Evolutionary conservation across 495 filamentous ascomycete genomes (phyloP).

Genomic region (Neurospora sp.): DNA sequence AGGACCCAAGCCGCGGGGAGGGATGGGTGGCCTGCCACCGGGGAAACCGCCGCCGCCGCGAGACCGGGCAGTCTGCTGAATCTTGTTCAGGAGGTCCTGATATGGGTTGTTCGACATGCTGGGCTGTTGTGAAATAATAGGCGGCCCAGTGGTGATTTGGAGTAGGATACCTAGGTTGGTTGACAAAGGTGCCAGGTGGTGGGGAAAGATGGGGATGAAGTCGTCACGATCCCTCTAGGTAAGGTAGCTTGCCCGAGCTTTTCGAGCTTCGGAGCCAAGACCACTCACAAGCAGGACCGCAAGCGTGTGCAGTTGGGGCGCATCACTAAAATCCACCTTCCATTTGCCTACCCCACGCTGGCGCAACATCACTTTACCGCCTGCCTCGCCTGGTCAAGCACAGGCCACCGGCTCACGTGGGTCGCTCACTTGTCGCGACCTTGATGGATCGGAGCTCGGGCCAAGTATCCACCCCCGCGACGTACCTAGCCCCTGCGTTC

Average conservation of each 20-base stretch:
- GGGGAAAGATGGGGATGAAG: not conserved
- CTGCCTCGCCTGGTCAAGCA: not conserved
- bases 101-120: conserved; percentile 41
- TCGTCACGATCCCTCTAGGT: not conserved
- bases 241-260: not conserved
- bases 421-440: not conserved
- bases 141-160: conserved; percentile 6
- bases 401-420: not conserved
- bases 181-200: not conserved
- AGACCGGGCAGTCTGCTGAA: conserved; percentile 18
- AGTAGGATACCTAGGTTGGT: not conserved
- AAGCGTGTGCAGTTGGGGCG: not conserved
- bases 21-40: conserved; percentile 24
- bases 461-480: not conserved
- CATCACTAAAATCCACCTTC: not conserved
- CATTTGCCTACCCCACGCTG: not conserved
- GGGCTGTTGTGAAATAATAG: conserved; percentile 3
- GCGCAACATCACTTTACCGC: not conserved
- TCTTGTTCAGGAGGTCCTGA: conserved; percentile 29
- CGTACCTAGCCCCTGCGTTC: not conserved
- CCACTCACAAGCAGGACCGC: not conserved
- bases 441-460: not conserved
- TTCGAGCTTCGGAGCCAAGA: not conserved
- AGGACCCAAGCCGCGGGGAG: conserved; percentile 17
- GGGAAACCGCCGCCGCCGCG: conserved; percentile 26